Conservation (phyloP, 192 early-diverging fungal species). For the Entomortierella beljakovae region DNA sequence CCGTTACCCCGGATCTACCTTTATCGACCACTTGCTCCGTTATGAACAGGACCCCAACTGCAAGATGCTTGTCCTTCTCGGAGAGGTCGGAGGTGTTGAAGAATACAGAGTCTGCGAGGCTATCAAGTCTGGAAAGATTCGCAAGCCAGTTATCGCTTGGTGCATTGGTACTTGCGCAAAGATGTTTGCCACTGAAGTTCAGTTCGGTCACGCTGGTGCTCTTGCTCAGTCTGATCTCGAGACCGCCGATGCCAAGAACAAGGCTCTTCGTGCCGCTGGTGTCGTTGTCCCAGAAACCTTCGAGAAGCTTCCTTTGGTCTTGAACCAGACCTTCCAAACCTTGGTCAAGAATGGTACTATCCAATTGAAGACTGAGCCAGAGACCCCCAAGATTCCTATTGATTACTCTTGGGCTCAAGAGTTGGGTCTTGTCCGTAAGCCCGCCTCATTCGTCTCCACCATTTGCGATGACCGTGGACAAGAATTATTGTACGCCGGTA, state of each 20-base stretch:
- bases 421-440: slow-evolving; percentile 97
- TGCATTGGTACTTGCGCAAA: slow-evolving; percentile 99
- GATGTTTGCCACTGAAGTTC: slow-evolving; percentile 99
- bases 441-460: slow-evolving; percentile 97
- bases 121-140: slow-evolving; percentile 89
- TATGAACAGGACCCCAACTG: slow-evolving; percentile 92
- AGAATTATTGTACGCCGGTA: slow-evolving; percentile 97
- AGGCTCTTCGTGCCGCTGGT: slow-evolving; percentile 84
- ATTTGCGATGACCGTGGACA: slow-evolving; percentile 99
- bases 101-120: slow-evolving; percentile 96
- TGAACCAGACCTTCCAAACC: slow-evolving; percentile 81
- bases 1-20: slow-evolving; percentile 97
- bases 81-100: slow-evolving; percentile 99
- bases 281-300: slow-evolving; percentile 96
- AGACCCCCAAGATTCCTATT: slow-evolving; percentile 97
- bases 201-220: slow-evolving; percentile 98
- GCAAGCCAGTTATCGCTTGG: slow-evolving; percentile 99
- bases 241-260: slow-evolving; percentile 98
- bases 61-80: slow-evolving; percentile 95
- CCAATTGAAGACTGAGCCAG: slow-evolving; percentile 81
- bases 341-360: slow-evolving; percentile 81
- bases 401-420: slow-evolving; percentile 99
- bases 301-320: slow-evolving; percentile 89
- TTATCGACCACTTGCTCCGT: slow-evolving; percentile 97
- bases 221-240: slow-evolving; percentile 96